These are phyloP conservation scores for Polyplosphaeria fusca DNA, from an alignment of 495 filamentous ascomycete species.

Conservation along the genomic window DNA sequence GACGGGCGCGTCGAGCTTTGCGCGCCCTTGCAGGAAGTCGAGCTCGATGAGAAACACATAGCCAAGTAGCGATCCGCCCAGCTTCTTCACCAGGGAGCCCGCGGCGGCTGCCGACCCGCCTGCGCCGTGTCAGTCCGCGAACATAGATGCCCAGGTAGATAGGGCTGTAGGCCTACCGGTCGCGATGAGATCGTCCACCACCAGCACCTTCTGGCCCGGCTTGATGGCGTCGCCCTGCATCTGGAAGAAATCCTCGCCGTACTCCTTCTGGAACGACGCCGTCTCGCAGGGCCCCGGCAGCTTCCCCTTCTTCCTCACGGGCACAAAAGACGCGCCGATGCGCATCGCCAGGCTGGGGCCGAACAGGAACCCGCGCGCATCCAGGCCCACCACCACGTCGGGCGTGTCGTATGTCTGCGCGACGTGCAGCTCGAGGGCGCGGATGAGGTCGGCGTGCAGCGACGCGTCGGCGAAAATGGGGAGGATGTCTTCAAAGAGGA, in stretches of 20 bases:
- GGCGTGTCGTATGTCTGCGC: constrained; percentile 58
- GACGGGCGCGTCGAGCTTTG: constrained; percentile 81
- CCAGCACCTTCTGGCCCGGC: constrained; percentile 80
- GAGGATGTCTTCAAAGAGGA: constrained; percentile 98
- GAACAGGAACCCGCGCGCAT: constrained; percentile 93
- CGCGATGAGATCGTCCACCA: constrained; percentile 97
- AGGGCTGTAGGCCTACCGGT: constrained; percentile 65
- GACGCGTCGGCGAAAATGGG: constrained; percentile 84
- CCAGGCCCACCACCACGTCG: constrained; percentile 89
- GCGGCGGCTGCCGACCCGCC: constrained; percentile 90
- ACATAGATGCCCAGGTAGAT: neutral
- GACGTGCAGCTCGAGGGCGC: constrained; percentile 83
- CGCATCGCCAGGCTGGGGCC: constrained; percentile 85
- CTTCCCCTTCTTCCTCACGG: constrained; percentile 94
- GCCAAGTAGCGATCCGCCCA: constrained; percentile 78
- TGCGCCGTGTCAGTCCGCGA: constrained; percentile 41
- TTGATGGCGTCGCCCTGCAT: constrained; percentile 85
- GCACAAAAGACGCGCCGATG: constrained; percentile 85
- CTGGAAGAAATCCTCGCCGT: constrained; percentile 94
- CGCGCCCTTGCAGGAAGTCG: constrained; percentile 86
- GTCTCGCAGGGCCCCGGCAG: constrained; percentile 83
- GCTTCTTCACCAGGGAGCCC: constrained; percentile 76
- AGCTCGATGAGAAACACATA: constrained; percentile 97
- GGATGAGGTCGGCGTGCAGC: constrained; percentile 73
- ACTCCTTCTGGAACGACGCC: constrained; percentile 89